phyloP scores from a whole-genome alignment of 1,284 basidiomycete species.

The Mycosarcoma maydis region DNA sequence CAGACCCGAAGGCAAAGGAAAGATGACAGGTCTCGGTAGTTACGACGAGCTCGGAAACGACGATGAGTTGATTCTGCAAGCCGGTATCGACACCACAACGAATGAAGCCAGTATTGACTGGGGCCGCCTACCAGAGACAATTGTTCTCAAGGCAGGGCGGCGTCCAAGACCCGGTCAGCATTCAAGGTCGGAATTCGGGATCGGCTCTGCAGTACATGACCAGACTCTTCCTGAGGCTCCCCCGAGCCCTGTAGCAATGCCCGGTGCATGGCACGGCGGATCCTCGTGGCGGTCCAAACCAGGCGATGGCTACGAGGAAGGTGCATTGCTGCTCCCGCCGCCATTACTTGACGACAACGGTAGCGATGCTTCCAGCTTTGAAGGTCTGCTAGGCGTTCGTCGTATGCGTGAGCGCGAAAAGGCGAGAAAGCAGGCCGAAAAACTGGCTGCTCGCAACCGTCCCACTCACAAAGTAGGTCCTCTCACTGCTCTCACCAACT shows the following conservation, averaged over 20 bases:
- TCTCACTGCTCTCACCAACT: constrained; percentile 60
- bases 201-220: constrained; percentile 40
- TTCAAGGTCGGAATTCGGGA: constrained; percentile 42
- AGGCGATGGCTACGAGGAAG: constrained; percentile 53
- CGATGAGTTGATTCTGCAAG: neutral
- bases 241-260: constrained; percentile 62
- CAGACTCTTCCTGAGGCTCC: constrained; percentile 50
- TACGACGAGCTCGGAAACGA: neutral
- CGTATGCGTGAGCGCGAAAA: constrained; percentile 59
- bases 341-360: constrained; percentile 61
- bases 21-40: neutral
- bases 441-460: constrained; percentile 55
- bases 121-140: constrained; percentile 11
- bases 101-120: neutral
- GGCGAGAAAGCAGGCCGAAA: constrained; percentile 51
- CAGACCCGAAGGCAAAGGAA: constrained; percentile 1
- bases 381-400: constrained; percentile 58
- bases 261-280: constrained; percentile 60
- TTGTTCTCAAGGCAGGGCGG: constrained; percentile 31
- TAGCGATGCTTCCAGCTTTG: constrained; percentile 47
- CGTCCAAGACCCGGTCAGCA: constrained; percentile 9
- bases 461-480: constrained; percentile 61
- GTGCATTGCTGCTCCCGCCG: constrained; percentile 59
- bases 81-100: neutral
- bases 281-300: constrained; percentile 41